Percentiles rank a stretch among this genome's conserved stretches.
These are phyloP conservation scores for Mycena vitilis DNA, from an alignment of 768 basidiomycete genomes.

Conservation along the genomic window DNA sequence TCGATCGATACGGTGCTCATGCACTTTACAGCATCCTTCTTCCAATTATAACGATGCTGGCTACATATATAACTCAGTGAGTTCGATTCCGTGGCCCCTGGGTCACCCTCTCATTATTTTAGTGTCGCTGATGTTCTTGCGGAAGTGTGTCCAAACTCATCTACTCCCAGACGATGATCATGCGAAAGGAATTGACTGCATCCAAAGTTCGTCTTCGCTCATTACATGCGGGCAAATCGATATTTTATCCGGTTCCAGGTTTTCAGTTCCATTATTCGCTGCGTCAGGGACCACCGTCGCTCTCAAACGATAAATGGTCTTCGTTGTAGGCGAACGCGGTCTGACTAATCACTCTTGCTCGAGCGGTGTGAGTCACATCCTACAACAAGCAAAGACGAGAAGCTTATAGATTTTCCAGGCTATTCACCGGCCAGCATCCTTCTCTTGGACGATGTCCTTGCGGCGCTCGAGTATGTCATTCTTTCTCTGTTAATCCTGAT, in stretches of 20 bases:
- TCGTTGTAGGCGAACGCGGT: conserved; percentile 67
- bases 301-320: background rate
- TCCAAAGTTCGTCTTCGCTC: conserved; percentile 41
- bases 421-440: conserved; percentile 69
- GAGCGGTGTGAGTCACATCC: conserved; percentile 51
- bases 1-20: background rate
- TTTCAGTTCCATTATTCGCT: conserved; percentile 63
- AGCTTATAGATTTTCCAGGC: background rate
- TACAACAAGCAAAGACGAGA: no score
- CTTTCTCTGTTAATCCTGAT: background rate
- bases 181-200: conserved; percentile 53
- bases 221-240: background rate
- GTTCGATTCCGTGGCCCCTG: background rate
- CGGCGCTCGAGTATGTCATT: conserved; percentile 60
- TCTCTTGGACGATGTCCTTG: conserved; percentile 79
- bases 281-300: background rate
- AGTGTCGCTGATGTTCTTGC: conserved; percentile 2
- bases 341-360: conserved; percentile 60
- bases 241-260: conserved; percentile 30
- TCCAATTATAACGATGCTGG: conserved; percentile 73
- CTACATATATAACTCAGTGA: conserved; percentile 70
- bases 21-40: conserved; percentile 58
- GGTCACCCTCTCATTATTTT: background rate
- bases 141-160: conserved; percentile 13
- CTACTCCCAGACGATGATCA: conserved; percentile 47